Evolutionary conservation across 139 green algal genomes (phyloP), one percentile per base, ranked within the genome.

Genomic region (Chlorella sorokiniana): DNA sequence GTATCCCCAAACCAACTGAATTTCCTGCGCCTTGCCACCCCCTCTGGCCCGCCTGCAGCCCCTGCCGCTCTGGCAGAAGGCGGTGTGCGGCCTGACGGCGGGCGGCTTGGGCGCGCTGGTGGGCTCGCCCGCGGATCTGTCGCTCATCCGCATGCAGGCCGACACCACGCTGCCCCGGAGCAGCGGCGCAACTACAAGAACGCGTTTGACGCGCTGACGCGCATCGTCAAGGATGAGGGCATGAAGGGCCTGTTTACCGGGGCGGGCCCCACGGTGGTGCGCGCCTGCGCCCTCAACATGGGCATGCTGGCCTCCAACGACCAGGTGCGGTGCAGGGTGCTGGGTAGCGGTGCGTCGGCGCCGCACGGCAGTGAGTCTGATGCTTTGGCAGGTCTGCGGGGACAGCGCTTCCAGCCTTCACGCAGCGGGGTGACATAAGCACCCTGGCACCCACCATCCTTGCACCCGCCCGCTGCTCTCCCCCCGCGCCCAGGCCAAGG

Each of bases 261-360:
- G 27, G 95, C 94, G 16, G 92, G 89, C 6, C 97, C 97, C 69
- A 99, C 97, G 27, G 93, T 99, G 33, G 93, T 97, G 23, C 91
- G 97, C 40, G 97, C 97, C 78, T 99, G 98, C 95, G 92, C 96
- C 5, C 92, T 99, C 62, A 99, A 99, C 94, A 99, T 99, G 97
- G 97, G 97, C 81, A 99, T 99, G 97, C 90, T 99, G 63, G 97
- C 97, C 23, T 97, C 95, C 71, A 98, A 99, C 88, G 97, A 99
- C 84, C 95, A 99, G 93, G 92, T 91, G 38, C 3, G 78, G 18
- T 61, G 42, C 42, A 42, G 41, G 18, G 11, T 59, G n/a, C n/a
- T n/a, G n/a, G n/a, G n/a, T n/a, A n/a, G n/a, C n/a, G n/a, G n/a
- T n/a, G n/a, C n/a, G n/a, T n/a, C n/a, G n/a, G n/a, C n/a, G n/a